Evolutionary conservation across 352 stramenopile species (phyloP), one percentile per base, ranked within the genome.

Genomic region (Phytophthora litchii): DNA sequence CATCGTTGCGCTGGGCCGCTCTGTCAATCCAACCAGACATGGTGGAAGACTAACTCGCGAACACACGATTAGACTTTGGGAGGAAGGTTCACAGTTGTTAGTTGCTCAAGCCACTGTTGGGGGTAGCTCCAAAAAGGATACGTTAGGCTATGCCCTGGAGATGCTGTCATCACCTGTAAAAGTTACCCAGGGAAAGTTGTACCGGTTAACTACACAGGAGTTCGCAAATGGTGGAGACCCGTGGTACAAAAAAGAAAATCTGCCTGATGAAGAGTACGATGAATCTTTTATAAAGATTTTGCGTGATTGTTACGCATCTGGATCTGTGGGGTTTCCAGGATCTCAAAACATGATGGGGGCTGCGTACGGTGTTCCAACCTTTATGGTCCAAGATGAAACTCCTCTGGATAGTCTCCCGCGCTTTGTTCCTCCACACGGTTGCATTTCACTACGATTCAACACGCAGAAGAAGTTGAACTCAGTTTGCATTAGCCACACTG

Each of bases 191-290:
- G 87, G 87, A 2, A 95, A 94, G 41, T 25, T 93, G n/a, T 95
- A 95, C 56, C 80, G 87, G 3, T 59, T 95, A 20, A 95, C 87
- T 34, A 94, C 85, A 0, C 87, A 95, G 37, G 87, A 95, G 48
- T 95, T 88, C 65, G 85, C 87, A 16, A 93, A 95, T 41, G 84
- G 85, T 44, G 87, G 87, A 20, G 87, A 95, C 47, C 84, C 87
- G 6, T 95, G 87, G 87, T 95, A 95, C 71, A 95, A 95, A 53
- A 92, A 92, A 50, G 87, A 95, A 48, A 94, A 95, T 20, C 35
- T 92, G 1, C 87, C 85, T 0, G 85, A 94, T 42, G 87, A 95
- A 60, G 83, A 95, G 41, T 95, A 95, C 48, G 87, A 95, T 55
- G 66, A 67, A 9, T 92, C 83, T 3, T 92, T 92, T 59, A 91